A percentile compares a stretch with the other conserved stretches of the same genome.
phyloP scores from a whole-genome alignment of 129 eudicot species.

The Centrapalus pauciflorus region DNA sequence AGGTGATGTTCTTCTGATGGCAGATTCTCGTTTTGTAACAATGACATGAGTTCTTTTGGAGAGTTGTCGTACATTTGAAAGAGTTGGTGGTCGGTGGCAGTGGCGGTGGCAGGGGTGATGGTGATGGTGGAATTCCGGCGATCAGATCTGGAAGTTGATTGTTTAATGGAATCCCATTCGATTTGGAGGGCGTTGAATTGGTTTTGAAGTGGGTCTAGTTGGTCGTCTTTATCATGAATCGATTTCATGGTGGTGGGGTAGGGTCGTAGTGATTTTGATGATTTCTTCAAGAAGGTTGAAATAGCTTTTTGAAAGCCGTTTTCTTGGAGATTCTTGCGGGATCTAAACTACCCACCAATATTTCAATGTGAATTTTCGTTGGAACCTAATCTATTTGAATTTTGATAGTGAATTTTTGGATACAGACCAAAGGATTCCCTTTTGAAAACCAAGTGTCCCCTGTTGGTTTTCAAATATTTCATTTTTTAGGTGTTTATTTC shows the following conservation, averaged over 20 bases:
- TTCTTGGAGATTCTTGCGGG: conserved; percentile 16
- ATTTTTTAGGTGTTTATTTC: not conserved
- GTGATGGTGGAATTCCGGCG: not conserved
- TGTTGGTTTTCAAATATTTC: not conserved
- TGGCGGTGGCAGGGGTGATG: not conserved
- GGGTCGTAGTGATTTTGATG: not conserved
- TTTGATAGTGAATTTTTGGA: not conserved
- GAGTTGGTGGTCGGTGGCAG: not conserved
- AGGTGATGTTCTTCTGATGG: conserved; percentile 3
- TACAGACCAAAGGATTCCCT: conserved; percentile 19
- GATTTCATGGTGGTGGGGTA: conserved; percentile 17
- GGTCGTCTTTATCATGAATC: not conserved
- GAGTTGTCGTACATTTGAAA: conserved; percentile 19
- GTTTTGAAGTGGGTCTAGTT: conserved; percentile 29
- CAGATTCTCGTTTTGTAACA: conserved; percentile 23
- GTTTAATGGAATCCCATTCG: conserved; percentile 33
- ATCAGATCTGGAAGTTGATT: conserved; percentile 19
- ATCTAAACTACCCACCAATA: not conserved
- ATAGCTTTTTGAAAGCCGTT: conserved; percentile 14
- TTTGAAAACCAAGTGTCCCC: not conserved
- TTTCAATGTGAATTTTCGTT: conserved; percentile 9
- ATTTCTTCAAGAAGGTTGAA: not conserved
- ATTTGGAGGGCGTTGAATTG: conserved; percentile 18
- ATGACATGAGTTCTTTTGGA: conserved; percentile 38
- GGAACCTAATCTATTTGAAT: not conserved